phyloP scores from a whole-genome alignment of 208 protist genomes.

The Trypanosoma conorhini region DNA sequence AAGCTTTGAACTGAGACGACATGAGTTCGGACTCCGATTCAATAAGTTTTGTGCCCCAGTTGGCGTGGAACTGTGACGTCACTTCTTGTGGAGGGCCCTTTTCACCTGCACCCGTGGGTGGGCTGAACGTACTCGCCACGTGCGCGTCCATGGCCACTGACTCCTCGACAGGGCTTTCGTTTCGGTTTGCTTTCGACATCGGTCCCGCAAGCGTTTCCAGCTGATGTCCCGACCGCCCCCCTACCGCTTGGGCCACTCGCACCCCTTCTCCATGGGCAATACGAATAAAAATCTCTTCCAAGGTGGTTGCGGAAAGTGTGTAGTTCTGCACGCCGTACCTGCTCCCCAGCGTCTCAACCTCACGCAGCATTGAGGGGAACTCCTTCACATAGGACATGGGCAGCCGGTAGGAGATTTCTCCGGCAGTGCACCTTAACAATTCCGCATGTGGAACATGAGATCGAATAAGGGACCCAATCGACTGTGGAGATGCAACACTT shows the following conservation, averaged over 20 bases:
- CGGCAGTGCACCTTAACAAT: constrained; percentile 29
- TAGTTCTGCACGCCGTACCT: constrained; percentile 41
- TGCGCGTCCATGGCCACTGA: background rate
- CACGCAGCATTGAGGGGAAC: constrained; percentile 45
- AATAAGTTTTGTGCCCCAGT: constrained; percentile 48
- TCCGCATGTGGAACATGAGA: constrained; percentile 37
- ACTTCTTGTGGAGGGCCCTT: background rate
- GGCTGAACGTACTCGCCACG: background rate
- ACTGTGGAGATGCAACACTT: constrained; percentile 11
- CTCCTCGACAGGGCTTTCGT: background rate
- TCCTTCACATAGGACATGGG: constrained; percentile 40
- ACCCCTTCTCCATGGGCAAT: constrained; percentile 48
- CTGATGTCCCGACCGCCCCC: background rate
- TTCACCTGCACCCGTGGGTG: background rate
- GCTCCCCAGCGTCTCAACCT: constrained; percentile 32
- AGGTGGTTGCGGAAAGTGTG: constrained; percentile 62
- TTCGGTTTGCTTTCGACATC: background rate
- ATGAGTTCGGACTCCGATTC: constrained; percentile 15
- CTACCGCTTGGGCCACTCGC: background rate
- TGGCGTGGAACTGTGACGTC: constrained; percentile 1
- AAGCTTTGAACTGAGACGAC: constrained; percentile 55
- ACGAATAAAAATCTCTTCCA: constrained; percentile 78
- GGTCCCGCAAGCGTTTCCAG: background rate
- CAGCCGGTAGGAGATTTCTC: constrained; percentile 55
- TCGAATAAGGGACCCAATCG: constrained; percentile 32